Evolutionary conservation across 805 yeast species (phyloP), one percentile per base, ranked within the genome.

Genomic region (Saturnispora serradocipensis): DNA sequence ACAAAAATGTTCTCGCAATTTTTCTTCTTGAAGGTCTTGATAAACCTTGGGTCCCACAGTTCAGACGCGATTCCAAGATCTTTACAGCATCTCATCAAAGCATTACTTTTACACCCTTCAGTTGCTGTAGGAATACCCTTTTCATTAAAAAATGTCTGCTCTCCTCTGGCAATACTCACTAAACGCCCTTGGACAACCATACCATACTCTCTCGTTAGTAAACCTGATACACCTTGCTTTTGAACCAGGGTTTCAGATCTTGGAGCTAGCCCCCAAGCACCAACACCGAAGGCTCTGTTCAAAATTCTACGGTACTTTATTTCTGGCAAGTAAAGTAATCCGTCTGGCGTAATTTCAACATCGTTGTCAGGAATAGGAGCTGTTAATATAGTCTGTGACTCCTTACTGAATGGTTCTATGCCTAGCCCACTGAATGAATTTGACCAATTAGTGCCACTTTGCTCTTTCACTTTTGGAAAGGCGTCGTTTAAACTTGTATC

Each of bases 211-310:
- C 98, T 76, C 10, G 96, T 88, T 32, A 93, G 82, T 30, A 66
- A 54, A 8, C 72, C 72, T 7, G 69, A 71, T 7, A 51, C 18
- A 10, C 64, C 67, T 32, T 55, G 54, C 27, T 47, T 54, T 55
- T 77, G 81, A 32, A 93, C 80, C 49, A 80, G 72, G 0, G 96
- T 85, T 57, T 86, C 91, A 0, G 95, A 82, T 51, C 99, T 73
- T 10, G 99, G 98, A 0, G 95, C 96, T 51, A 93, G 72, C 0
- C 98, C 98, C 99, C 99, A 93, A 2, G 95, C 97, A 27, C 99
- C 99, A 6, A 99, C 97, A 3, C 99, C 99, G 72, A 93, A 91
- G 0, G 98, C 95, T 38, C 75, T 75, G 68, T 91, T 91, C 58
- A 93, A 69, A 22, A 90, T 84, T 44, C 99, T 77, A 57, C 99